Base-by-base conservation (phyloP, 2,329 filamentous ascomycete genomes). In the Gremmenia infestans region DNA sequence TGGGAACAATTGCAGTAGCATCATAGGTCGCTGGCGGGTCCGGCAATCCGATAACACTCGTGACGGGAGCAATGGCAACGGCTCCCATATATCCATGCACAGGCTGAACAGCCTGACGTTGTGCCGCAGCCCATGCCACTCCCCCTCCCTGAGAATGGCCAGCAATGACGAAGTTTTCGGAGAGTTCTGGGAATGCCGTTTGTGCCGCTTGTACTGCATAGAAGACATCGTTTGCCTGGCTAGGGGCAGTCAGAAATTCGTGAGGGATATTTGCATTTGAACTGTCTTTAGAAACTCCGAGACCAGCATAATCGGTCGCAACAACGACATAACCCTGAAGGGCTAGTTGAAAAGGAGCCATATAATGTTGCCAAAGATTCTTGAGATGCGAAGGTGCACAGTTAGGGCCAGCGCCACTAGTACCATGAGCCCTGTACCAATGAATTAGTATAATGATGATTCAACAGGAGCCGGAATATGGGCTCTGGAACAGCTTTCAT, bases 91-190 rank as follows among this genome's bases (percentile, higher is more conserved):
- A 63, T 45, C 54, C 52, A 22, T 36, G 1, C 3, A 61, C 39
- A 0, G 57, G 57, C 11, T 54, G 22, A 5, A 45, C 32, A 5
- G 45, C 46, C 25, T 56, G 53, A 8, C 55, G 35, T 36, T 74
- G 65, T 11, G 72, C 71, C 39, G 68, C 58, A 4, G 65, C 65
- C 77, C 78, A 80, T 0, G 73, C 72, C 0, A 70, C 72, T 1
- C 69, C 69, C 5, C 75, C 77, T 23, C 77, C 78, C 63, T 80
- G 74, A 8, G 72, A 76, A 57, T 78, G 74, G 9, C 77, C 76
- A 61, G 76, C 70, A 25, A 72, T 67, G 17, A 78, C 73, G 53
- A 78, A 81, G 0, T 72, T 61, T 1, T 62, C 46, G 1, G 60
- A 67, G 1, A 74, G 62, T 1, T 64, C 62, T 0, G 73, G 67